phyloP scores from a whole-genome alignment of 768 basidiomycete genomes.

The Mycena latifolia region DNA sequence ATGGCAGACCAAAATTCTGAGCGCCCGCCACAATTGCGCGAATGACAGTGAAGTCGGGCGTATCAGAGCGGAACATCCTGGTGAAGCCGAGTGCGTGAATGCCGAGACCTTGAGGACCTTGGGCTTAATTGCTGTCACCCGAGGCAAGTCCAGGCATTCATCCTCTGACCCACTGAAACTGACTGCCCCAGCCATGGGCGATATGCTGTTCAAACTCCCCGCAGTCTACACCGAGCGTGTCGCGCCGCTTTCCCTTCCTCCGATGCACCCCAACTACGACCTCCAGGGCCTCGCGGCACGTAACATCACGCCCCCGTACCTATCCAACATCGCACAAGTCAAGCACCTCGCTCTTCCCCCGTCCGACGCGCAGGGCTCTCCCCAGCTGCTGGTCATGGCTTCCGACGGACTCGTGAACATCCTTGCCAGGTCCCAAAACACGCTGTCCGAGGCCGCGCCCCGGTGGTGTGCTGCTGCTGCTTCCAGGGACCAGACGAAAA shows the following conservation, averaged over 20 bases:
- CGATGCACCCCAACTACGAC: conserved; percentile 25
- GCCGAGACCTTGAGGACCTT: conserved; percentile 12
- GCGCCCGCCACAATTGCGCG: conserved; percentile 25
- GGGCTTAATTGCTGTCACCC: conserved; percentile 33
- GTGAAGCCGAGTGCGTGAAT: conserved; percentile 28
- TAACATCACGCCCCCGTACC: conserved; percentile 34
- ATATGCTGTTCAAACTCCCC: conserved; percentile 34
- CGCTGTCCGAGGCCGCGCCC: neutral
- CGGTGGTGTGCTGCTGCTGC: conserved; percentile 1
- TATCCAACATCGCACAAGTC: conserved; percentile 35
- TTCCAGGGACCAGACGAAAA: neutral
- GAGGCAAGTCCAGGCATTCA: neutral
- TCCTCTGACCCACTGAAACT: neutral
- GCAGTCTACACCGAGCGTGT: conserved; percentile 22
- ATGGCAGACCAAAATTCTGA: neutral
- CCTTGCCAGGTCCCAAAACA: neutral
- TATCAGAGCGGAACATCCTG: conserved; percentile 30
- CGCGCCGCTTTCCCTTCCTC: conserved; percentile 17
- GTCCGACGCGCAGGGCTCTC: neutral
- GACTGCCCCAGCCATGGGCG: conserved; percentile 25
- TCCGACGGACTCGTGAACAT: conserved; percentile 15
- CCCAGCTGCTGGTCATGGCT: conserved; percentile 1
- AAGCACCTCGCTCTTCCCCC: conserved; percentile 10
- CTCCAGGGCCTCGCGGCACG: conserved; percentile 20
- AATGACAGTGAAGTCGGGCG: conserved; percentile 26